Conservation (phyloP, 176 grass and related monocot genomes). For the Phragmites australis region DNA sequence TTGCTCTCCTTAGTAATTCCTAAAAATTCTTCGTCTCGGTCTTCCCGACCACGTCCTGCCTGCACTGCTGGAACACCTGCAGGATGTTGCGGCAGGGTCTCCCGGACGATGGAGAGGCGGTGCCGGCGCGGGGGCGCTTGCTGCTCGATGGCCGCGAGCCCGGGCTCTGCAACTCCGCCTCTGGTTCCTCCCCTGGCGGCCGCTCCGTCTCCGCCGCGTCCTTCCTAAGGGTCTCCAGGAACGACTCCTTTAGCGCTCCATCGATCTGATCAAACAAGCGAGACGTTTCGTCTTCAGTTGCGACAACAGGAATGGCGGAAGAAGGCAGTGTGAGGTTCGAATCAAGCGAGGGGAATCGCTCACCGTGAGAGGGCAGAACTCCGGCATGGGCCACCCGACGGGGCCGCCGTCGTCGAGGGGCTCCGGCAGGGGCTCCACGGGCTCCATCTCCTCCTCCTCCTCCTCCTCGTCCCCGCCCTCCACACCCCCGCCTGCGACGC, state of each 20-base stretch:
- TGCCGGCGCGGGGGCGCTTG: constrained; percentile 50
- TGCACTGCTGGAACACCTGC: constrained; percentile 68
- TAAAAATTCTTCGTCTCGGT: not conserved
- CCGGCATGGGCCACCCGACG: constrained; percentile 58
- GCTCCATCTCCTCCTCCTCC: constrained; percentile 23
- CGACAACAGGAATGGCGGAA: not conserved
- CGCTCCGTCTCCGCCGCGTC: constrained; percentile 13
- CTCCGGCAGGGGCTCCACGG: constrained; percentile 52
- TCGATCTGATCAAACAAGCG: constrained; percentile 33
- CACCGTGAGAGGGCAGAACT: constrained; percentile 63
- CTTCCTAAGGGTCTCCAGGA: constrained; percentile 43
- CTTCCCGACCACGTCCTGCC: constrained; percentile 35
- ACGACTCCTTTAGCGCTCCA: constrained; percentile 50
- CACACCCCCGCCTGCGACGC: not conserved
- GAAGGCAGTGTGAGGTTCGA: not conserved
- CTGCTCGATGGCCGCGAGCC: constrained; percentile 47
- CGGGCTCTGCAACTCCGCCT: constrained; percentile 32
- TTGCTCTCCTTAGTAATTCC: not conserved
- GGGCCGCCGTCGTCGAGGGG: constrained; percentile 53
- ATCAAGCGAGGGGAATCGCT: not conserved
- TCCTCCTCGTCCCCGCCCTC: not conserved
- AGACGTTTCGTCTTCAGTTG: not conserved
- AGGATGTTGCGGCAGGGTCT: constrained; percentile 56
- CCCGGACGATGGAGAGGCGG: constrained; percentile 36
- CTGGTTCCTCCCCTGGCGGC: not conserved